These are phyloP conservation scores for Globisporangium camurandrum DNA, from an alignment of 352 stramenopile species.

Conservation along the genomic window DNA sequence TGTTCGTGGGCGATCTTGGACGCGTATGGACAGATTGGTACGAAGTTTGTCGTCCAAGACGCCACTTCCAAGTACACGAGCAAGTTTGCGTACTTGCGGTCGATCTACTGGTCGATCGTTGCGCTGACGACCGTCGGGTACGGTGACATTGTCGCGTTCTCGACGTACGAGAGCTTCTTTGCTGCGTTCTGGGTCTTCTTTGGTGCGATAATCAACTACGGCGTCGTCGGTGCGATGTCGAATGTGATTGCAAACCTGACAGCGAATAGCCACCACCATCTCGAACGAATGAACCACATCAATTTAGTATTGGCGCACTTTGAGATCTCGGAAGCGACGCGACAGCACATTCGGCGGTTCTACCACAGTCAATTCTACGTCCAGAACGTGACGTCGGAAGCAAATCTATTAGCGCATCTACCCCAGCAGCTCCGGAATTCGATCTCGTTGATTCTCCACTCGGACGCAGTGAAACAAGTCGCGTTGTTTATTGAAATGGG, in stretches of 20 bases:
- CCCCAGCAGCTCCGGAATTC: conserved; percentile 51
- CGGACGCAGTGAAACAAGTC: conserved; percentile 54
- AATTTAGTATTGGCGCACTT: conserved; percentile 64
- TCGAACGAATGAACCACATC: conserved; percentile 61
- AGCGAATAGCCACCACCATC: conserved; percentile 41
- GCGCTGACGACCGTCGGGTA: conserved; percentile 71
- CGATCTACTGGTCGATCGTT: conserved; percentile 72
- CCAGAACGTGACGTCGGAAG: conserved; percentile 63
- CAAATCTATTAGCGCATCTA: conserved; percentile 41
- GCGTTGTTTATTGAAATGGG: conserved; percentile 45
- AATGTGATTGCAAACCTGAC: conserved; percentile 72
- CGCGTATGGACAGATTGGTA: conserved; percentile 52
- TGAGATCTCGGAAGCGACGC: conserved; percentile 43
- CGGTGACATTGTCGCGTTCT: conserved; percentile 70
- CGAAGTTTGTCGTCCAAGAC: conserved; percentile 28
- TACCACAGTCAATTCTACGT: conserved; percentile 77
- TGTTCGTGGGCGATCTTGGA: conserved; percentile 74
- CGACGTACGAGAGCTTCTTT: conserved; percentile 60
- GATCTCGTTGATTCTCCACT: conserved; percentile 67
- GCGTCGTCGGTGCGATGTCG: conserved; percentile 68
- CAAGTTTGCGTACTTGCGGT: conserved; percentile 60
- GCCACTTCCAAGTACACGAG: conserved; percentile 29
- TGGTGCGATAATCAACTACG: conserved; percentile 71
- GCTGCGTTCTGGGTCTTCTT: conserved; percentile 59
- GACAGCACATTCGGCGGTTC: conserved; percentile 54